Percentiles rank a stretch among this genome's conserved stretches.
Evolutionary conservation across 371 early-diverging fungal species (phyloP).

Genomic region (Circinella minor): DNA sequence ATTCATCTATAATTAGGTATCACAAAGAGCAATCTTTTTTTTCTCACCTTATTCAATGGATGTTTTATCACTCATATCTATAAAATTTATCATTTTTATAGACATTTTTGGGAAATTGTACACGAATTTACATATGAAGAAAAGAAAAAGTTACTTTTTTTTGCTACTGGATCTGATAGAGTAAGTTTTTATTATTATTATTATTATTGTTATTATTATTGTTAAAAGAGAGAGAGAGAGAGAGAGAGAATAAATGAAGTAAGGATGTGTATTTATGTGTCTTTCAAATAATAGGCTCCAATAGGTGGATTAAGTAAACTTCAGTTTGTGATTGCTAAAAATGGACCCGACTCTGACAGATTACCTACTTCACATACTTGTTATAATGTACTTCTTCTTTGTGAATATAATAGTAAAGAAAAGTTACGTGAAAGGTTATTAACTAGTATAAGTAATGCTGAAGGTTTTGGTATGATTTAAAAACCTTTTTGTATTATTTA

Average conservation of each 20-base stretch:
- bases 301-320: slow-evolving; percentile 90
- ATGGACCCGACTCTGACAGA: slow-evolving; percentile 93
- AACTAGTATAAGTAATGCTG: slow-evolving; percentile 85
- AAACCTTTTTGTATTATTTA: not conserved
- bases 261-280: slow-evolving; percentile 48
- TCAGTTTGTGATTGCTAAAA: slow-evolving; percentile 95
- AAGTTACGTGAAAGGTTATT: slow-evolving; percentile 79
- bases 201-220: slow-evolving; percentile 73
- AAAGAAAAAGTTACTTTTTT: slow-evolving; percentile 92
- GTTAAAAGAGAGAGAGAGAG: too few relatives aligned
- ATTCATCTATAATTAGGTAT: slow-evolving; percentile 68
- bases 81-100: too few relatives aligned
- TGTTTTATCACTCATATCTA: not conserved
- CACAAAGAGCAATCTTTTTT: not conserved
- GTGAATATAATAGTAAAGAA: slow-evolving; percentile 82
- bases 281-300: slow-evolving; percentile 78
- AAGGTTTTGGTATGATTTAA: slow-evolving; percentile 87
- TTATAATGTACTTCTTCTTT: slow-evolving; percentile 92
- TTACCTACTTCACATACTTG: slow-evolving; percentile 85
- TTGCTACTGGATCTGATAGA: slow-evolving; percentile 98
- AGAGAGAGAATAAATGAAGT: too few relatives aligned
- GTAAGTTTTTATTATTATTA: slow-evolving; percentile 68
- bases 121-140: slow-evolving; percentile 80
- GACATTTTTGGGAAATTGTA: slow-evolving; percentile 95
- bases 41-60: not conserved